A percentile compares a stretch with the other conserved stretches of the same genome.
phyloP scores from a whole-genome alignment of 1,284 basidiomycete species.

The Papiliotrema laurentii region DNA sequence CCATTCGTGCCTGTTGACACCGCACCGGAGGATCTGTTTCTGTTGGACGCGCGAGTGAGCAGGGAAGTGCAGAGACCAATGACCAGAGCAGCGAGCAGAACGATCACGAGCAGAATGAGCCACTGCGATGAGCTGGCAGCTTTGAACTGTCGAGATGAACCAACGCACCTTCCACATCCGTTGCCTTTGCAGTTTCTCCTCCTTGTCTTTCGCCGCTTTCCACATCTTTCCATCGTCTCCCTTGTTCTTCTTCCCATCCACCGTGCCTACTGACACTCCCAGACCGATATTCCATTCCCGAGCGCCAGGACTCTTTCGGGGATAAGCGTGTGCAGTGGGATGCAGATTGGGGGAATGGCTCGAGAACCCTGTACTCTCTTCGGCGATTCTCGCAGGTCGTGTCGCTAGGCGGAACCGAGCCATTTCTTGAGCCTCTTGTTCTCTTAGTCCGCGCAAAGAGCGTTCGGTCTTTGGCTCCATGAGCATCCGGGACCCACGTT shows the following conservation, averaged over 20 bases:
- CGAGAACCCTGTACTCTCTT: background rate
- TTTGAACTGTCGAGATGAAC: background rate
- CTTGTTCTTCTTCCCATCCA: slow-evolving; percentile 3
- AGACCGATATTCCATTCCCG: slow-evolving; percentile 2
- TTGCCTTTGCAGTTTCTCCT: slow-evolving; percentile 10
- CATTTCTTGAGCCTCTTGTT: slow-evolving; percentile 29
- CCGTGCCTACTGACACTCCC: slow-evolving; percentile 2
- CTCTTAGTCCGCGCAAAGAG: slow-evolving; percentile 14
- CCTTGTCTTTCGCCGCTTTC: slow-evolving; percentile 11
- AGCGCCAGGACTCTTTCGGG: background rate
- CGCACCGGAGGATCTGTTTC: background rate
- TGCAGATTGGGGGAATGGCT: background rate
- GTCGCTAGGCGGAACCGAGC: slow-evolving; percentile 15
- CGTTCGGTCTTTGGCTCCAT: slow-evolving; percentile 2
- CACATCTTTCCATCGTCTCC: slow-evolving; percentile 3
- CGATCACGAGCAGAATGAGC: slow-evolving; percentile 17
- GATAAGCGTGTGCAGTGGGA: background rate
- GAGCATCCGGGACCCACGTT: slow-evolving; percentile 3
- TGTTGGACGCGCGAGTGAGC: slow-evolving; percentile 10
- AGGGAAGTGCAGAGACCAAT: slow-evolving; percentile 34
- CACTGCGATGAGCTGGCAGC: slow-evolving; percentile 11
- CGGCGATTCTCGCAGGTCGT: background rate
- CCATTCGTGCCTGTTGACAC: slow-evolving; percentile 2
- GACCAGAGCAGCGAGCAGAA: slow-evolving; percentile 24
- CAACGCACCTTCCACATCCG: slow-evolving; percentile 19